Evolutionary conservation across 2,329 filamentous ascomycete species (phyloP).

Genomic region (Aureobasidium sp.): DNA sequence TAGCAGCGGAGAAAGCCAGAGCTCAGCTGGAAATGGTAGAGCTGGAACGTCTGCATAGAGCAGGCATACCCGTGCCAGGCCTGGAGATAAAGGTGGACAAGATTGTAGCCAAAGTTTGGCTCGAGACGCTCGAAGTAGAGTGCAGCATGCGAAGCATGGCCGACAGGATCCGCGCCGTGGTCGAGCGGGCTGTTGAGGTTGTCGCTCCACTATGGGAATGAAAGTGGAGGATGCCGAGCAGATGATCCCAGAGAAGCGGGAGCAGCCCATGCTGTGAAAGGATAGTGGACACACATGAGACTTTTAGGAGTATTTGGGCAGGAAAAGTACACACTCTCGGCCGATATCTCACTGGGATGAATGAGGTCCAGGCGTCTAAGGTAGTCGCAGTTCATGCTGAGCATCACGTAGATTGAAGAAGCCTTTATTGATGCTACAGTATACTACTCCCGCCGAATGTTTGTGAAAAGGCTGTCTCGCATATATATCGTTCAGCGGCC

Average conservation of each 20-base stretch:
- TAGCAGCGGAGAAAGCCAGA: slow-evolving; percentile 48
- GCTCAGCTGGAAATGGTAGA: slow-evolving; percentile 47
- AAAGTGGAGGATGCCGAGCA: neutral
- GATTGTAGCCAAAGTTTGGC: slow-evolving; percentile 79
- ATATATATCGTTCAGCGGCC: neutral
- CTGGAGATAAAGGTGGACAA: slow-evolving; percentile 83
- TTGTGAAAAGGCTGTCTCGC: neutral
- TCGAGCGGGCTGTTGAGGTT: slow-evolving; percentile 75
- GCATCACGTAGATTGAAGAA: neutral
- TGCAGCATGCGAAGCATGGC: slow-evolving; percentile 71
- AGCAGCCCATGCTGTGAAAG: neutral
- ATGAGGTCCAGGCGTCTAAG: neutral
- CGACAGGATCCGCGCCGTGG: slow-evolving; percentile 79
- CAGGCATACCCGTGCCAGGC: slow-evolving; percentile 87
- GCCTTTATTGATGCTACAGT: neutral
- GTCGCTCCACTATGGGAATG: slow-evolving; percentile 19
- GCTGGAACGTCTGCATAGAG: slow-evolving; percentile 67
- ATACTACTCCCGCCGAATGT: no score
- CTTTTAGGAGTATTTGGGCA: neutral
- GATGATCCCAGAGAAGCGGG: neutral
- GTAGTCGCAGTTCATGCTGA: neutral
- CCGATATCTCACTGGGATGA: neutral
- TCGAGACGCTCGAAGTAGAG: slow-evolving; percentile 87
- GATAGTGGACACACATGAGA: slow-evolving; percentile 1
- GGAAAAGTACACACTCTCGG: neutral